Evolutionary conservation across 163 green algal species (phyloP), one percentile per base, ranked within the genome.

Genomic region (Chloroidium sp.): DNA sequence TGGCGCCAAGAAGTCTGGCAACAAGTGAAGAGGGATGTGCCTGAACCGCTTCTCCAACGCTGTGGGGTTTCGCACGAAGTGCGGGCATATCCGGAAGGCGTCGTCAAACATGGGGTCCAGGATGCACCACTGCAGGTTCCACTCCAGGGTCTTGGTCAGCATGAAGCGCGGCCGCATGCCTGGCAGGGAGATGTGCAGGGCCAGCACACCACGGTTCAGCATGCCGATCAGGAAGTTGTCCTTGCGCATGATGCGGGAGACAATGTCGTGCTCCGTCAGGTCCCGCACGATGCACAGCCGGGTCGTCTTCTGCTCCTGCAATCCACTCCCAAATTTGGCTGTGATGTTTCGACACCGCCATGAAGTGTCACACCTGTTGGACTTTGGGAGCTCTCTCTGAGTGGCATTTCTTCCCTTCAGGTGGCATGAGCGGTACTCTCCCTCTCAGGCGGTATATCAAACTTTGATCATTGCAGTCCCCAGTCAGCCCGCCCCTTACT

Each of bases 81-180:
- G 80, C 2, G 78, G 81, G 69, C 80, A 81, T 13, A 95, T 84
- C 10, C 77, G 69, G 79, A 95, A 94, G 79, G 84, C 81, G 8
- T 97, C 89, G 78, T 97, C 94, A 86, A 97, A 97, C 94, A 98
- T 97, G 76, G 83, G 78, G 84, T 97, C 91, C 79, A 99, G 87
- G 1, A 99, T 78, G 75, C 87, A 92, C 90, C 92, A 97, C 13
- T 93, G 88, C 75, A 99, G 82, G 87, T 95, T 98, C 95, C 95
- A 98, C 87, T 98, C 91, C n/a, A 99, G 80, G 1, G 92, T 97
- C 84, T 97, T 97, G 12, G 94, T 98, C 72, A 99, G 85, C 86
- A 97, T 83, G 76, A 93, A 83, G 74, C 87, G 90, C 69, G 85
- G 80, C 36, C 88, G 81, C 69, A 90, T 60, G 4, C 85, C 83